Conservation (phyloP, 2,329 filamentous ascomycete species). For the Diaporthe sp. region DNA sequence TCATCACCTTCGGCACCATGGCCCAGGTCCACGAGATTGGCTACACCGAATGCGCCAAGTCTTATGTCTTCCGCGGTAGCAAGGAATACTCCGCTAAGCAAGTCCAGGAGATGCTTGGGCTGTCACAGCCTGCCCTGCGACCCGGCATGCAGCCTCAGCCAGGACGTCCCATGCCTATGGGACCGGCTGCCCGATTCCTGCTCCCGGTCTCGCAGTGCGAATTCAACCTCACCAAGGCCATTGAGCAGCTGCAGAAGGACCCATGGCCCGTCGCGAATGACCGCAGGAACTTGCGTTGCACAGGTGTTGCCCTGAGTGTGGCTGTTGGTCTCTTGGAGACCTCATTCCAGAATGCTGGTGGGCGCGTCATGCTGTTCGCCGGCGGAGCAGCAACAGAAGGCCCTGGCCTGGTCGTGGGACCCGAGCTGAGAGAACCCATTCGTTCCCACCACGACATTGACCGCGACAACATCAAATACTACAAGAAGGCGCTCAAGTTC, state of each 20-base stretch:
- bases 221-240: slow-evolving; percentile 95
- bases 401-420: slow-evolving; percentile 95
- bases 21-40: slow-evolving; percentile 98
- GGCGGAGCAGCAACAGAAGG: slow-evolving; percentile 96
- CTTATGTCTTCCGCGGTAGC: slow-evolving; percentile 96
- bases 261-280: slow-evolving; percentile 98
- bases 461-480: slow-evolving; percentile 98
- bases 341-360: slow-evolving; percentile 95
- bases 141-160: slow-evolving; percentile 81
- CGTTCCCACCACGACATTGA: slow-evolving; percentile 99
- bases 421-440: slow-evolving; percentile 95
- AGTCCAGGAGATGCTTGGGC: slow-evolving; percentile 98
- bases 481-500: slow-evolving; percentile 99
- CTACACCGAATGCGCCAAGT: slow-evolving; percentile 98
- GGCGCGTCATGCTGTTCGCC: slow-evolving; percentile 96
- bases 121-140: slow-evolving; percentile 79
- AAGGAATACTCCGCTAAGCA: slow-evolving; percentile 99
- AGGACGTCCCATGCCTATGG: slow-evolving; percentile 80
- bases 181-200: slow-evolving; percentile 89
- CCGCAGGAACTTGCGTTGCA: slow-evolving; percentile 89
- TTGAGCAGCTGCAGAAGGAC: slow-evolving; percentile 96
- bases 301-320: slow-evolving; percentile 95
- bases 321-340: slow-evolving; percentile 93
- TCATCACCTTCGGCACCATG: slow-evolving; percentile 95
- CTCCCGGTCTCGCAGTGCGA: slow-evolving; percentile 96